Percentiles rank a stretch among this genome's conserved stretches.
These are phyloP conservation scores for Sparassis latifolia DNA, from an alignment of 1,284 basidiomycete genomes.

Conservation along the genomic window DNA sequence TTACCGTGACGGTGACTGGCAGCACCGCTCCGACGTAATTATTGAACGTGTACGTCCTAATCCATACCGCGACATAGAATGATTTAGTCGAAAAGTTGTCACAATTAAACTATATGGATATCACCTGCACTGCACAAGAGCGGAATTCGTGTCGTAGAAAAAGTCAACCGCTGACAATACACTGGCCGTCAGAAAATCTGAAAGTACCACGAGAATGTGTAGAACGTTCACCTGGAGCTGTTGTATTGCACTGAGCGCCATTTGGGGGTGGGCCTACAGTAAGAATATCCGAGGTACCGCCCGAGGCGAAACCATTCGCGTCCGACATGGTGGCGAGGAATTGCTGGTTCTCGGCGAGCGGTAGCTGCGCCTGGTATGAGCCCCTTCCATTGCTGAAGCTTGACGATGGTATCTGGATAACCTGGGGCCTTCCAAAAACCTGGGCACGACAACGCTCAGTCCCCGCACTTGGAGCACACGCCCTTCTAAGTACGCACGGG, in stretches of 20 bases:
- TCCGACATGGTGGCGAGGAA: constrained; percentile 69
- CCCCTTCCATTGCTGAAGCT: constrained; percentile 51
- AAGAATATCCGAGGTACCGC: constrained; percentile 49
- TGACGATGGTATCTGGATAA: constrained; percentile 48
- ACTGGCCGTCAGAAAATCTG: background rate
- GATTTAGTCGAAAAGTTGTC: no score
- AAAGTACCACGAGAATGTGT: no score
- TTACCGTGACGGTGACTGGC: constrained; percentile 56
- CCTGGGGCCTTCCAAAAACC: constrained; percentile 47
- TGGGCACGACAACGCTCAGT: constrained; percentile 15
- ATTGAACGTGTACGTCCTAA: constrained; percentile 48
- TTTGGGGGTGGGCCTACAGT: constrained; percentile 40
- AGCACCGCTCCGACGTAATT: constrained; percentile 43
- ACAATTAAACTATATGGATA: no score
- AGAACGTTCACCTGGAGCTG: constrained; percentile 30
- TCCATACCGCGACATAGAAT: background rate
- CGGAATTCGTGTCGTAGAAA: constrained; percentile 41
- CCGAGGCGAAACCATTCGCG: constrained; percentile 57
- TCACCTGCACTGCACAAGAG: constrained; percentile 62
- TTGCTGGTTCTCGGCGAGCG: constrained; percentile 30
- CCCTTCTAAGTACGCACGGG: constrained; percentile 41
- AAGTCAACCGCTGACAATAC: constrained; percentile 34
- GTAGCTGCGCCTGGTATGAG: constrained; percentile 41
- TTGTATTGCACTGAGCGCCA: constrained; percentile 48
- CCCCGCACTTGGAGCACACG: no score